Base-by-base conservation (phyloP, 805 yeast genomes). In the Sugiyamaella floridensis region DNA sequence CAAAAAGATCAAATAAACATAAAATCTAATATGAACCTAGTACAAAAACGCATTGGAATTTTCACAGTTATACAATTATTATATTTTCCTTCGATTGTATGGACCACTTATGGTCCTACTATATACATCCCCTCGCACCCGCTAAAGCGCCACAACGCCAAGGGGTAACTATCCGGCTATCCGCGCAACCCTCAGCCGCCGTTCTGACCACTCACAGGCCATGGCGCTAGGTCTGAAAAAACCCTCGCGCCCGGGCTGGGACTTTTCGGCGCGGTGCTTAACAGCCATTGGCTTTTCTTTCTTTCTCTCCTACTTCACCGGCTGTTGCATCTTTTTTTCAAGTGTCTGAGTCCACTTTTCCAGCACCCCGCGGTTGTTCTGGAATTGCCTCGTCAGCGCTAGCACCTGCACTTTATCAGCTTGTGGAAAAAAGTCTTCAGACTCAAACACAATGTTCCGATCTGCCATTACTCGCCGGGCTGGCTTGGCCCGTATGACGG, bases 391-490 rank as follows among this genome's bases (percentile, higher is more conserved):
- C n/a, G 37, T 32, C 37, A 32, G 37, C 37, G n/a, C 37, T 32
- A 32, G 37, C 37, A 32, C n/a, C 37, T 32, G 37, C 37, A 32
- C 37, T 29, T 32, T 45, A 28, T 40, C 29, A 34, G 48, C 34
- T 37, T 22, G 47, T 22, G 47, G 47, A 28, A 40, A 52, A 48
- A 45, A 40, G 19, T 34, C 20, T 45, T 18, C 37, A 43, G 34
- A 43, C 16, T 40, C 51, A 53, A 29, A 42, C 45, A 58, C 43
- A 59, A 68, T 68, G 72, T 68, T 71, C 61, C 67, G 73, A 60
- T 62, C 73, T 58, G 74, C 70, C 60, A 63, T 73, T 56, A 58
- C 70, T 55, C 68, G 68, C 47, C 68, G 67, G 61, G 70, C 66
- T 56, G 68, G 65, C 52, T 63, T 68, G 52, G 61, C 68, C 55